These are phyloP conservation scores for Crithidia sp. DNA, from an alignment of 208 protist species.

Conservation along the genomic window DNA sequence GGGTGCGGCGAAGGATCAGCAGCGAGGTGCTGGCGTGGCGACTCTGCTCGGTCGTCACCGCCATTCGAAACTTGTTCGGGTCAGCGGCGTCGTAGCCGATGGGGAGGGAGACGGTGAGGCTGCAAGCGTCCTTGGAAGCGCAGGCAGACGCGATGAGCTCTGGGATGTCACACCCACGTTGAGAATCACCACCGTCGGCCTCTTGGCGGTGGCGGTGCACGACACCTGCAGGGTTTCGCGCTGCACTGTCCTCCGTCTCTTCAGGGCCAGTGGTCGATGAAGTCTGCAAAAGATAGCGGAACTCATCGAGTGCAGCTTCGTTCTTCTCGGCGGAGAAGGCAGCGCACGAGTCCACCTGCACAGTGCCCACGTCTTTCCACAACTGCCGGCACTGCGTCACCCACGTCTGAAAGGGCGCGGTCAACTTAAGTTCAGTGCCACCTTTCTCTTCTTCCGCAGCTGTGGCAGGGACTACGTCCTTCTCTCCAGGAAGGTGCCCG, in stretches of 20 bases:
- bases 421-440: not conserved
- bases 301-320: not conserved
- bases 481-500: constrained; percentile 55
- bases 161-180: not conserved
- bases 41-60: constrained; percentile 30
- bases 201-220: constrained; percentile 1
- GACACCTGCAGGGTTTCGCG: not conserved
- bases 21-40: constrained; percentile 22
- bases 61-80: constrained; percentile 66
- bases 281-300: constrained; percentile 11
- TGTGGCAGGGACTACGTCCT: not conserved
- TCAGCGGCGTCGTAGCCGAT: constrained; percentile 61
- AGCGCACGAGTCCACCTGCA: constrained; percentile 5
- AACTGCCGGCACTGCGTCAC: not conserved
- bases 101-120: constrained; percentile 40
- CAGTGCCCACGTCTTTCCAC: constrained; percentile 12
- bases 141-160: not conserved
- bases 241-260: not conserved
- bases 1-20: constrained; percentile 24
- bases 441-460: too few relatives aligned
- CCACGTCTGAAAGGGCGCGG: constrained; percentile 7
- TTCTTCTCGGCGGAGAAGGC: not conserved
- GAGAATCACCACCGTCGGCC: not conserved
- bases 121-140: not conserved
- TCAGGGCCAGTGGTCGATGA: not conserved